Evolutionary conservation across 768 basidiomycete species (phyloP), one percentile per base, ranked within the genome.

Genomic region (Suillus sp.): DNA sequence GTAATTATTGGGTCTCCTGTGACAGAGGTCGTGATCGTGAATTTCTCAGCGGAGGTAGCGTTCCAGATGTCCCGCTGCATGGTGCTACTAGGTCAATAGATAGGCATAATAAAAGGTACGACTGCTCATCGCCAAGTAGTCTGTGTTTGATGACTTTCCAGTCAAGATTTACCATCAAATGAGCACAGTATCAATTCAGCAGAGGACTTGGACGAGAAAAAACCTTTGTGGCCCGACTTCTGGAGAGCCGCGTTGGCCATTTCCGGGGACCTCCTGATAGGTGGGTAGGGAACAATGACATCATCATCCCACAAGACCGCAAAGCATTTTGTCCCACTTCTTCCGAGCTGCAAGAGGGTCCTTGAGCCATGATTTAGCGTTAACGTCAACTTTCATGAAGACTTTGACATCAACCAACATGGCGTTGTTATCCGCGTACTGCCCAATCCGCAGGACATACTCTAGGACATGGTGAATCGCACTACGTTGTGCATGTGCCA

Each of bases 401-500:
- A 74, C 66, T 69, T 85, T 88, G 61, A 95, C 72, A n/a, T 90
- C 86, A 10, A 83, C 86, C 0, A 93, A 76, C 2, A 86, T 84
- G 0, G 88, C 79, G 65, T 92, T 84, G 55, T 81, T 78, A 40
- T 84, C 76, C 0, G 87, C 83, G 57, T 80, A 81, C 64, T 83
- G 78, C 2, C 86, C 89, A 32, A 92, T 79, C 86, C 86, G 89
- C 3, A 88, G 86, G 9, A 87, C 87, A 69, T 92, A 93, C 2
- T 91, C 89, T 87, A 60, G 2, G 20, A 16, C 2, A 4, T 18
- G 32, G 54, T 53, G 9, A 25, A n/a, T 37, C 8, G 25, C 14
- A 25, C 14, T 35, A 22, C 7, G 8, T 37, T 5, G 25, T 2
- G 54, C 9, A 8, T 25, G 25, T 8, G 34, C 45, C 45, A 20